Evolutionary conservation across 2,329 filamentous ascomycete genomes (phyloP).

Genomic region (Raffaelea arxii): DNA sequence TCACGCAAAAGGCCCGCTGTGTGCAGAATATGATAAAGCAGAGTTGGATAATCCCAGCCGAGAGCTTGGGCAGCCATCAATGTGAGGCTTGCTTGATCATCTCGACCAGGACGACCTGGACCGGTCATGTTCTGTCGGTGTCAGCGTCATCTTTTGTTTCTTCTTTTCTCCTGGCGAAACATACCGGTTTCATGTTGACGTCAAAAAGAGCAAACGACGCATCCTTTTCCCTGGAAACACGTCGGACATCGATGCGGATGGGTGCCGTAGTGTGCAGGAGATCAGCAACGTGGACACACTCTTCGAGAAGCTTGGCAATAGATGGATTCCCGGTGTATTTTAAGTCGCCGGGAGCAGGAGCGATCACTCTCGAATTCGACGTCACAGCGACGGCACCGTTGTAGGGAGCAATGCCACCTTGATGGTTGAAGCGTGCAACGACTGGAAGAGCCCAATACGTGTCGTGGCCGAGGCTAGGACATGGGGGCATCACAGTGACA

Average conservation of each 20-base stretch:
- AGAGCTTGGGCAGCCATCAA: constrained; percentile 29
- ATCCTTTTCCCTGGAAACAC: constrained; percentile 15
- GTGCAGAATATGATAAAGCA: constrained; percentile 26
- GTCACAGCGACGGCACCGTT: constrained; percentile 34
- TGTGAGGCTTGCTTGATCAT: constrained; percentile 37
- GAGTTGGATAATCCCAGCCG: constrained; percentile 30
- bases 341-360: constrained; percentile 24
- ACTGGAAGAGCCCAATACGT: constrained; percentile 34
- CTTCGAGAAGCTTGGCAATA: constrained; percentile 22
- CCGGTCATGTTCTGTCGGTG: constrained; percentile 26
- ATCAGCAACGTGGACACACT: constrained; percentile 27
- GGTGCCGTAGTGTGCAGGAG: constrained; percentile 27
- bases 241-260: constrained; percentile 31
- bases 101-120: constrained; percentile 33
- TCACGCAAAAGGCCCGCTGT: not conserved
- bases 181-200: constrained; percentile 34
- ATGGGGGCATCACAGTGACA: too few relatives aligned
- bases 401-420: constrained; percentile 36
- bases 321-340: constrained; percentile 16
- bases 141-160: too few relatives aligned
- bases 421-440: constrained; percentile 37
- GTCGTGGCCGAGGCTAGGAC: constrained; percentile 20
- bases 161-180: too few relatives aligned
- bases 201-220: constrained; percentile 33
- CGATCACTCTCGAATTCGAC: constrained; percentile 31